phyloP scores from a whole-genome alignment of 768 basidiomycete genomes.

The Artomyces pyxidatus region DNA sequence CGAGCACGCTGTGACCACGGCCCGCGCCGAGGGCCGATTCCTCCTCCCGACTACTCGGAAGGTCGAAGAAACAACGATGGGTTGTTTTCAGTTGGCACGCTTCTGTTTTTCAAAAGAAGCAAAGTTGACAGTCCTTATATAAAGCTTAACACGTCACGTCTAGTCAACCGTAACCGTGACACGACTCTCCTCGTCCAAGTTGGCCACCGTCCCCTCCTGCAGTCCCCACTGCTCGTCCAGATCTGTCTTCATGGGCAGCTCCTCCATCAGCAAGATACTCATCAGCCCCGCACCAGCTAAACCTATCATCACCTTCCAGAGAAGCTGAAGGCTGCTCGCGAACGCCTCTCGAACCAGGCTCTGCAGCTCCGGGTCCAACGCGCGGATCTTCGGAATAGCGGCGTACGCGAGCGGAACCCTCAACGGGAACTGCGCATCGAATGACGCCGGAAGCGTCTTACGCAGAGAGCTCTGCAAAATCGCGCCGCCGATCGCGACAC shows the following conservation, averaged over 20 bases:
- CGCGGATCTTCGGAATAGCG: conserved; percentile 34
- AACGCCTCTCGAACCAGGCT: conserved; percentile 34
- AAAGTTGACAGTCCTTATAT: too few species aligned
- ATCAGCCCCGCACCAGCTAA: conserved; percentile 31
- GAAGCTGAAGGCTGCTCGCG: conserved; percentile 26
- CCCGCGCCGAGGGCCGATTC: too few species aligned
- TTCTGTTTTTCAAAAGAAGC: too few species aligned
- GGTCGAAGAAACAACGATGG: too few species aligned
- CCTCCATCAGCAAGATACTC: conserved; percentile 25
- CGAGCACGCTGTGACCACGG: too few species aligned
- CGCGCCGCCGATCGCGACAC: conserved; percentile 40
- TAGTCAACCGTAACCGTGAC: too few species aligned
- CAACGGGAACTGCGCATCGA: conserved; percentile 26
- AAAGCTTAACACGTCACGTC: too few species aligned
- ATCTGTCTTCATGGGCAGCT: not conserved
- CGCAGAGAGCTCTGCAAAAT: conserved; percentile 45
- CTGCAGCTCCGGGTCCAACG: conserved; percentile 26
- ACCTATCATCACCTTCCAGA: conserved; percentile 39
- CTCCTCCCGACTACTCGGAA: too few species aligned
- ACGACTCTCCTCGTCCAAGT: not conserved
- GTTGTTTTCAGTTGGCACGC: too few species aligned
- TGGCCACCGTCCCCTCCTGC: not conserved
- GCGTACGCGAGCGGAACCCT: conserved; percentile 37
- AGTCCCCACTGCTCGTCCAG: not conserved
- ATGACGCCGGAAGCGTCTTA: conserved; percentile 31